phyloP scores from a whole-genome alignment of 306 rosid species.

The Pterocarpus macrocarpus region DNA sequence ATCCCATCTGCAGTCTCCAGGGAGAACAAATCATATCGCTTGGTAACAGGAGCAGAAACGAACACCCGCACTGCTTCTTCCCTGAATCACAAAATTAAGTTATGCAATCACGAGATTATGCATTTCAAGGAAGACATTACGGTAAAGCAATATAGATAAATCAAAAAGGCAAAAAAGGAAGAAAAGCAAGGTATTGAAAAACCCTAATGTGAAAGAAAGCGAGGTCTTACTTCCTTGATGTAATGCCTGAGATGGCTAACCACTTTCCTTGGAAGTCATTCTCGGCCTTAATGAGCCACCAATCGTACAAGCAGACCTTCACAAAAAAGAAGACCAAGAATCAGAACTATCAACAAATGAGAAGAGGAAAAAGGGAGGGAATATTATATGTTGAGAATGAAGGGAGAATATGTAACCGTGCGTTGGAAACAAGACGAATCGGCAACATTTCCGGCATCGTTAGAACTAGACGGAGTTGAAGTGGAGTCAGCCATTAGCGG shows the following conservation, averaged over 20 bases:
- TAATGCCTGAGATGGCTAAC: constrained; percentile 69
- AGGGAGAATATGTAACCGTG: constrained; percentile 34
- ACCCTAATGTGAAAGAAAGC: constrained; percentile 37
- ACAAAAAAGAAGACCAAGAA: not conserved
- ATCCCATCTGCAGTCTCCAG: constrained; percentile 77
- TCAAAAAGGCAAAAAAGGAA: not conserved
- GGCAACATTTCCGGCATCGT: not conserved
- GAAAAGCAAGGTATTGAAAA: not conserved
- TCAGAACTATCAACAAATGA: not conserved
- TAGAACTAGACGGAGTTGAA: not conserved
- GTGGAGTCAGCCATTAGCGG: constrained; percentile 16
- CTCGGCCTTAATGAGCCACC: constrained; percentile 71
- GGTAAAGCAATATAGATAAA: not conserved
- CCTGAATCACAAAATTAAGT: constrained; percentile 49
- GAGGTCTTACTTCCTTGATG: constrained; percentile 57
- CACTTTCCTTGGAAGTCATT: constrained; percentile 53
- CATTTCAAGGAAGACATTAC: not conserved
- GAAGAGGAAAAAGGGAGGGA: not conserved
- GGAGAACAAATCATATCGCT: constrained; percentile 61
- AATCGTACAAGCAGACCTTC: constrained; percentile 65
- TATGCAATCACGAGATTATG: not conserved
- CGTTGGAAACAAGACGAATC: constrained; percentile 39
- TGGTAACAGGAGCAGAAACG: constrained; percentile 68
- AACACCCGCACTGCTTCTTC: constrained; percentile 61
- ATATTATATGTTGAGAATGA: not conserved